A percentile compares a stretch with the other conserved stretches of the same genome.
Evolutionary conservation across 129 eudicot genomes (phyloP).

Genomic region (Gnaphalium uliginosum): DNA sequence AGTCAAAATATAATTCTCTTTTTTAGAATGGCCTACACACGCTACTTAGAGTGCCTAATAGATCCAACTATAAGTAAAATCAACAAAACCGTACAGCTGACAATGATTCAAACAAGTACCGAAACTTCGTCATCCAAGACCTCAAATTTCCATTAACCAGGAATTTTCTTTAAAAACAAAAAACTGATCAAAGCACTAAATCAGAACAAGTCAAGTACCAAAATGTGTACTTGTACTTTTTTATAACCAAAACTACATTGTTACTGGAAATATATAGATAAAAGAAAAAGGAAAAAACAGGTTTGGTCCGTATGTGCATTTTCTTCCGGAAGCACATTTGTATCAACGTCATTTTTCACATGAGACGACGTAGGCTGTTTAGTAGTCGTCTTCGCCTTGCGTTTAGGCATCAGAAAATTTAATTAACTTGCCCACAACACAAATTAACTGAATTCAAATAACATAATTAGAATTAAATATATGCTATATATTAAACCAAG

Average conservation of each 20-base stretch:
- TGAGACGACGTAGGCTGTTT: conserved; percentile 39
- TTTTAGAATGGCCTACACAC: neutral
- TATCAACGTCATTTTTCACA: conserved; percentile 25
- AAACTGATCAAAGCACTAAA: neutral
- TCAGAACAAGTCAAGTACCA: neutral
- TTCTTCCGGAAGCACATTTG: conserved; percentile 33
- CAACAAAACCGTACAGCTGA: neutral
- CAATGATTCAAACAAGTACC: neutral
- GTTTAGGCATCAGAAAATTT: conserved; percentile 45
- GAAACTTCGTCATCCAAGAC: conserved; percentile 4
- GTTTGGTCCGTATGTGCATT: conserved; percentile 40
- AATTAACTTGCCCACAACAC: conserved; percentile 25
- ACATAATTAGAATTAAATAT: neutral
- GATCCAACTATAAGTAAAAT: neutral
- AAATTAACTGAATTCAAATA: conserved; percentile 8
- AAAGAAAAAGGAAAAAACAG: neutral
- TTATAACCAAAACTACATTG: neutral
- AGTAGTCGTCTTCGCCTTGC: conserved; percentile 35
- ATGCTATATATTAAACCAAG: neutral
- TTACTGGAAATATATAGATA: neutral
- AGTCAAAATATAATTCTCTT: neutral
- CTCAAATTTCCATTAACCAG: neutral
- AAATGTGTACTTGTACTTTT: neutral
- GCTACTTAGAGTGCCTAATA: neutral
- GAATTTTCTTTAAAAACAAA: neutral